Conservation (phyloP, 805 yeast genomes). For the Huiozyma sinensis region DNA sequence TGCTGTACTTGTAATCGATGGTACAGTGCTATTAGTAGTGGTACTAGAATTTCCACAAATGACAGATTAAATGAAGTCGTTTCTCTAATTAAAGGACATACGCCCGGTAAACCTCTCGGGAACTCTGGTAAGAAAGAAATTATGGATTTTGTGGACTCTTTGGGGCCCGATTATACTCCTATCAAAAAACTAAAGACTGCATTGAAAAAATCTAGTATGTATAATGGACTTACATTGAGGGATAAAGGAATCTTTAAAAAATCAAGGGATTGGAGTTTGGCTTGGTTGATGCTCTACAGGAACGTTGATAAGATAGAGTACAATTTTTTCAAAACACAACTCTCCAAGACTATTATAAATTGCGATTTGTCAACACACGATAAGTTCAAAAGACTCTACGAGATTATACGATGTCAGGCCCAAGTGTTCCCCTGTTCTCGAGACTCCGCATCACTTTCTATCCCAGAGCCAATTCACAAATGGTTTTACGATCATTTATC, state of each 20-base stretch:
- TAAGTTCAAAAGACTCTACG: background rate
- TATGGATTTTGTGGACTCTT: background rate
- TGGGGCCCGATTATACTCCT: background rate
- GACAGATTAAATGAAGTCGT: too few species aligned
- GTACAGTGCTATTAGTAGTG: too few species aligned
- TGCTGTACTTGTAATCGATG: too few species aligned
- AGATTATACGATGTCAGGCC: background rate
- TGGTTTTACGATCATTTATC: slow-evolving; percentile 20
- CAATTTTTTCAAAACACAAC: background rate
- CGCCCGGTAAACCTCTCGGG: too few species aligned
- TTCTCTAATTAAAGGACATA: too few species aligned
- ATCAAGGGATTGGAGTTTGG: background rate
- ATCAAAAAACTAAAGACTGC: background rate
- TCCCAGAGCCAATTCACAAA: slow-evolving; percentile 17
- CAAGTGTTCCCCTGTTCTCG: background rate
- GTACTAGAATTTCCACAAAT: too few species aligned
- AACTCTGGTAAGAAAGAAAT: too few species aligned
- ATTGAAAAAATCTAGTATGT: background rate
- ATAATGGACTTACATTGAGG: background rate
- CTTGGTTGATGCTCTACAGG: background rate
- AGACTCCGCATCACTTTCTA: background rate
- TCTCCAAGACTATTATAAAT: background rate
- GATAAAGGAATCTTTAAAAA: background rate
- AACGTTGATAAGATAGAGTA: background rate
- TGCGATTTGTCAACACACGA: background rate